phyloP scores from a whole-genome alignment of 169 alveolate species.

The Eimeria maxima region DNA sequence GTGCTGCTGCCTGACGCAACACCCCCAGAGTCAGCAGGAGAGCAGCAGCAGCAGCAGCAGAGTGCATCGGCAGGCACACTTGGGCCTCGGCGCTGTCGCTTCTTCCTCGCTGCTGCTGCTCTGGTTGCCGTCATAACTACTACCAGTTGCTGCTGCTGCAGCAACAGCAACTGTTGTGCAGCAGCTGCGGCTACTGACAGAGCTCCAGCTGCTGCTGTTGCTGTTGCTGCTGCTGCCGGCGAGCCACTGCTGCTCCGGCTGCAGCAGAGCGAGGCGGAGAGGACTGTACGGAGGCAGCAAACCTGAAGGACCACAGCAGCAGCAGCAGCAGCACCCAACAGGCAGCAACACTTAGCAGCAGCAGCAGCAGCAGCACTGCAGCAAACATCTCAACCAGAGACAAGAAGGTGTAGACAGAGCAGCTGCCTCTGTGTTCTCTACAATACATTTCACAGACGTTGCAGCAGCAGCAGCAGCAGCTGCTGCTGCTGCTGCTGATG shows the following conservation, averaged over 20 bases:
- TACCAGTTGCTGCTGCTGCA: slow-evolving; percentile 31
- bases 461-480: background rate
- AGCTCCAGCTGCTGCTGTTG: background rate
- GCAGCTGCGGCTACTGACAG: slow-evolving; percentile 30
- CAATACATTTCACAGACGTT: background rate
- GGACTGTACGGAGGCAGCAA: background rate
- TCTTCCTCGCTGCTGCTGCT: background rate
- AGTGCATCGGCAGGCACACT: slow-evolving; percentile 20
- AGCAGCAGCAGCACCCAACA: slow-evolving; percentile 2
- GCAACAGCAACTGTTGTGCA: slow-evolving; percentile 58
- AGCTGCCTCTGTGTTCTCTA: background rate
- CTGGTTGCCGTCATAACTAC: background rate
- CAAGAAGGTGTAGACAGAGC: background rate
- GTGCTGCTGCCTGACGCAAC: background rate
- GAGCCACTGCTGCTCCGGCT: slow-evolving; percentile 1
- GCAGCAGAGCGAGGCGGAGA: background rate
- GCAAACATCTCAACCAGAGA: background rate
- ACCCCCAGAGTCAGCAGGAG: slow-evolving; percentile 30
- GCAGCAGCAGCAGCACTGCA: background rate
- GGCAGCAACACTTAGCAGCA: slow-evolving; percentile 2
- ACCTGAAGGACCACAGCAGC: background rate
- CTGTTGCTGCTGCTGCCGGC: background rate
- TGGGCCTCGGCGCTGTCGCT: slow-evolving; percentile 17
- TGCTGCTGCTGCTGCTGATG: slow-evolving; percentile 4
- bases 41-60: slow-evolving; percentile 72